A percentile compares a stretch with the other conserved stretches of the same genome.
Conservation (phyloP, 1,284 basidiomycete genomes). For the Leucoagaricus sp. region DNA sequence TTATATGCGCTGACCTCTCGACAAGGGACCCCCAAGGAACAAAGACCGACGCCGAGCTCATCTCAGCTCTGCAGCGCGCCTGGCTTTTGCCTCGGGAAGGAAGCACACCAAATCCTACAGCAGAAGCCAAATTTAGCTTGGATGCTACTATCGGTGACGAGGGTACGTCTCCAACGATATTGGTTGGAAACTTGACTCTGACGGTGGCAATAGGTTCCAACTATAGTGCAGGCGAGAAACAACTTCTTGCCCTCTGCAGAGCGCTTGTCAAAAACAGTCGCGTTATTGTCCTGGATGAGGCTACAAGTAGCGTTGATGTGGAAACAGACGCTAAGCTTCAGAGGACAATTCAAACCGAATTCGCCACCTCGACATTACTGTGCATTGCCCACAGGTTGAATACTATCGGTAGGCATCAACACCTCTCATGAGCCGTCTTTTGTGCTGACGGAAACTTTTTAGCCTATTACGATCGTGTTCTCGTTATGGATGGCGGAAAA, state of each 20-base stretch:
- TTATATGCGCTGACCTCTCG: not conserved
- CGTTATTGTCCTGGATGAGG: conserved; percentile 76
- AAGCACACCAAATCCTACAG: conserved; percentile 41
- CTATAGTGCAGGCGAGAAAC: conserved; percentile 78
- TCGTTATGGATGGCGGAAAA: conserved; percentile 73
- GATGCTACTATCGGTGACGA: conserved; percentile 66
- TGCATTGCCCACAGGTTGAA: conserved; percentile 80
- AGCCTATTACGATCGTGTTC: conserved; percentile 76
- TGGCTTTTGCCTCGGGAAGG: conserved; percentile 59
- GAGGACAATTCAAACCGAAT: conserved; percentile 72
- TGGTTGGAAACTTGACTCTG: conserved; percentile 3
- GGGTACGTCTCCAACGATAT: conserved; percentile 34
- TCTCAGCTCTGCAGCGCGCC: conserved; percentile 54
- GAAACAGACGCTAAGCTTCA: conserved; percentile 82
- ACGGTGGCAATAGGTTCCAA: conserved; percentile 54
- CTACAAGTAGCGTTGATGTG: conserved; percentile 83
- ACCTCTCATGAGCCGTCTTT: not conserved
- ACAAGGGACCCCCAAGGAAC: conserved; percentile 59
- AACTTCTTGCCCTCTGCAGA: conserved; percentile 72
- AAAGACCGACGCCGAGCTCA: conserved; percentile 50
- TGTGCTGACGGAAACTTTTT: conserved; percentile 7
- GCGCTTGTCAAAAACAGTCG: conserved; percentile 72
- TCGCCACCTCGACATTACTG: conserved; percentile 55
- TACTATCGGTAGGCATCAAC: conserved; percentile 56
- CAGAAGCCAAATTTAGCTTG: conserved; percentile 67